Base-by-base conservation (phyloP, 164 flowering plant species). In the Amborella trichopoda region DNA sequence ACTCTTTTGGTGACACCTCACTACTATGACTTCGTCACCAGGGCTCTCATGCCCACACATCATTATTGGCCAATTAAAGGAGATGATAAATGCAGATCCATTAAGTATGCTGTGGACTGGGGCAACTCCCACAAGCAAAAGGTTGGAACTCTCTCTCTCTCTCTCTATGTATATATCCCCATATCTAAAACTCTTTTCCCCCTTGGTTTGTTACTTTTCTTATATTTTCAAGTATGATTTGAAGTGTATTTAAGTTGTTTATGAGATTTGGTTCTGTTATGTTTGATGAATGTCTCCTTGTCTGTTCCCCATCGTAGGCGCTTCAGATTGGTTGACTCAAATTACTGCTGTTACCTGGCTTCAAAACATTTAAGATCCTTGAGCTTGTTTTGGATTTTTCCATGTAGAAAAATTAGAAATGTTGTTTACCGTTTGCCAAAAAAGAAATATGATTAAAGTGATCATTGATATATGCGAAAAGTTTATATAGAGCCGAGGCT, bases 101-200 rank as follows among this genome's bases (percentile, higher is more conserved):
- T 82, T 12, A 74, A 81, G 44, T 81, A 64, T 41, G 91, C 86
- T 0, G 81, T 77, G 1, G 68, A 81, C 25, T 83, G 87, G 84
- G 87, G 93, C 49, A 80, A 83, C 57, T 68, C 32, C 30, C 64
- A 77, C 48, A 49, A 63, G 10, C 23, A 67, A 6, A 55, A 71
- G 84, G 93, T 83, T 28, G 39, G 14, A 11, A 32, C 12, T 19
- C 12, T 16, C 13, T 17, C 26, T 13, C 32, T 5, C 36, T 9
- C 27, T 12, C 34, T 11, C 16, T 33, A 33, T 3, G 37, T 33
- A 2, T 17, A 33, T 13, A 17, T 33, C 37, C 3, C 16, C 16
- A 33, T 33, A 20, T 38, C 27, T 33, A 4, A 3, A 13, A 13
- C 24, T 3, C 28, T 22, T 37, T 10, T 38, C 18, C n/a, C n/a